Base-by-base conservation (phyloP, 805 yeast species). In the Candida pseudoglaebosa region DNA sequence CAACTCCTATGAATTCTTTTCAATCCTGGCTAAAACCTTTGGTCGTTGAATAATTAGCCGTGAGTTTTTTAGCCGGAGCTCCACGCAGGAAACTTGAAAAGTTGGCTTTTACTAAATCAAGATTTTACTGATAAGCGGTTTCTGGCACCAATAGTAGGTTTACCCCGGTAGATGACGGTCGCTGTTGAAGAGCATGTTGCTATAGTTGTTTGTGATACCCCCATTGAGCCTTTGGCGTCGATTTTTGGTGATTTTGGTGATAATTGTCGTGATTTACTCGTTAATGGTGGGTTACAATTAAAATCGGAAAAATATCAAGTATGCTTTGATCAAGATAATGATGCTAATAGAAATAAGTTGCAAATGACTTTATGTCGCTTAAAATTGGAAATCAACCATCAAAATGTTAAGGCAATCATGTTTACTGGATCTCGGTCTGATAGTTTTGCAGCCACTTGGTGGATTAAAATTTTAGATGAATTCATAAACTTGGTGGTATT, bases 221-320 rank as follows among this genome's bases (percentile, higher is more conserved):
- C 67, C 5, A 59, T 60, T 20, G 47, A 48, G 8, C 59, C 50
- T 17, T 42, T 57, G 14, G 44, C 56, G 15, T 58, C 49, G 13
- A 49, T 48, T n/a, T 66, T 49, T 48, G 82, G 82, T 1, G 78
- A 75, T 51, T 77, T 72, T 50, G 82, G 78, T 2, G 78, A 76
- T 43, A 70, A 69, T 45, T 64, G 71, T 18, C 45, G 46, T 1
- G 49, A 49, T 4, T 51, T 75, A 5, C 42, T 77, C 31, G 34
- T 38, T 18, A 40, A 37, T 13, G 44, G 3, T 31, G 34, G 17
- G 31, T 42, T 31, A 51, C 50, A 5, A 52, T 57, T 36, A 56
- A 49, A 34, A 5, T 21, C 16, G 5, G 9, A 17, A 10, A 66
- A 64, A 41, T 76, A 65, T 45, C 65, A 68, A 43, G 67, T 70